Percentiles rank a stretch among this genome's conserved stretches.
Evolutionary conservation across 208 protist species (phyloP).

Genomic region (Leishmania martiniquensis): DNA sequence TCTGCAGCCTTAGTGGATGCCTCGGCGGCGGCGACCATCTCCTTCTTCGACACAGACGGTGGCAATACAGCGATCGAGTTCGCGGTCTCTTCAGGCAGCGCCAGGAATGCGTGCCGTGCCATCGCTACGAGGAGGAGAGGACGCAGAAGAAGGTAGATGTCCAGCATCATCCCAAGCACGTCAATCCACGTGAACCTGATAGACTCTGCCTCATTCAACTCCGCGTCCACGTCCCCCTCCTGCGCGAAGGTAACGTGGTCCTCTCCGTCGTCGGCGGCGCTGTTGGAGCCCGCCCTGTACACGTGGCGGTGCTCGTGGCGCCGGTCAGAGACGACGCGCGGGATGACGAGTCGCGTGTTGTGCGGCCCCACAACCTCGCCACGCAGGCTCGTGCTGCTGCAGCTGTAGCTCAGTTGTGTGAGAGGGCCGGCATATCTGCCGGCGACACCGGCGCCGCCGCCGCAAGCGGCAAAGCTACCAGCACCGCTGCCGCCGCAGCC

Average conservation of each 20-base stretch:
- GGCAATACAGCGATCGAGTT: constrained; percentile 35
- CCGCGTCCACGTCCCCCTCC: constrained; percentile 21
- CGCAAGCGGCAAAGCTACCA: background rate
- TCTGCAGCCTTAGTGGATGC: constrained; percentile 14
- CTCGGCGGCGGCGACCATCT: constrained; percentile 23
- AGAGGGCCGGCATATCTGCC: background rate
- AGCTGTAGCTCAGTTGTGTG: background rate
- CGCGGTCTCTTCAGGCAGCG: constrained; percentile 13
- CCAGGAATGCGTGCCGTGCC: constrained; percentile 52
- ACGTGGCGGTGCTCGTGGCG: constrained; percentile 33
- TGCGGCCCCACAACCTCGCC: constrained; percentile 30
- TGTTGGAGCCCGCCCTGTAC: background rate
- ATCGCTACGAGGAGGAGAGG: constrained; percentile 67
- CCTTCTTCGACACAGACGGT: constrained; percentile 2
- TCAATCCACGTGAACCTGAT: constrained; percentile 73
- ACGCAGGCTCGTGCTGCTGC: constrained; percentile 15
- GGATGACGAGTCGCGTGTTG: constrained; percentile 67
- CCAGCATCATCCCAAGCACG: constrained; percentile 69
- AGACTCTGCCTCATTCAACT: constrained; percentile 32
- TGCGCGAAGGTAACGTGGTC: constrained; percentile 21
- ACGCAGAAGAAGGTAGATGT: constrained; percentile 64
- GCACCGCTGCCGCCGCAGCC: constrained; percentile 6
- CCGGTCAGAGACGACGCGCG: constrained; percentile 58
- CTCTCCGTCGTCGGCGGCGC: constrained; percentile 8
- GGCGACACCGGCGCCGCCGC: background rate